Evolutionary conservation across 148 eudicot genomes (phyloP), one percentile per base, ranked within the genome.

Genomic region (Agrostemma githago): DNA sequence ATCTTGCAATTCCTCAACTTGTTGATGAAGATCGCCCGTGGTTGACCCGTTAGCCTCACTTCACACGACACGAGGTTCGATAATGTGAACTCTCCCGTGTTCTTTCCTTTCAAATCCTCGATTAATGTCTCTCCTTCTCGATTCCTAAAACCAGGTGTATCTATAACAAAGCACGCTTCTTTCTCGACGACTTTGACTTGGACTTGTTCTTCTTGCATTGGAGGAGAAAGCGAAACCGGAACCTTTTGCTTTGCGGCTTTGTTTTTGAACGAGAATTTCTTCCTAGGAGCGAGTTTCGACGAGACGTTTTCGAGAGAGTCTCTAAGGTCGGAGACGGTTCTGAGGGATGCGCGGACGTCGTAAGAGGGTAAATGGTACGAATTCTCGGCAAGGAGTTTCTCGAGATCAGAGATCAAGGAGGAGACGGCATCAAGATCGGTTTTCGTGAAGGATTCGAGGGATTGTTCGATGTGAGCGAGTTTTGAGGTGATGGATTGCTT

Each of bases 331-430:
- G 85, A 68, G 67, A 89, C 73, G 66, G 87, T 57, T 72, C 84
- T 78, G 76, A 92, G 90, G 59, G 90, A 92, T 2, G 90, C 79
- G 5, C 93, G 88, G 54, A 92, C 84, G 59, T 92, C 97, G 74
- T 85, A 92, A 4, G 97, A 78, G 3, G 98, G 96, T 34, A 92
- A 72, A 62, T 86, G 86, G 82, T 89, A 87, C 5, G 98, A 90
- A 71, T 75, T 87, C 62, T 90, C 88, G 0, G 98, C 96, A 56
- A 92, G 81, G 40, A 89, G 79, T 74, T 86, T 87, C 65, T 92
- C 93, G 37, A 90, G 88, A 21, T 76, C 84, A 38, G 90, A 66
- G 76, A 92, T 89, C 6, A 77, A 76, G 74, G 77, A 59, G 2
- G 90, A 86, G 42, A 87, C 73, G 3, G 42, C 20, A 26, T 80